Base-by-base conservation (phyloP, 1,139 yeast genomes). In the Hemisphaericaspora xylofermentans region DNA sequence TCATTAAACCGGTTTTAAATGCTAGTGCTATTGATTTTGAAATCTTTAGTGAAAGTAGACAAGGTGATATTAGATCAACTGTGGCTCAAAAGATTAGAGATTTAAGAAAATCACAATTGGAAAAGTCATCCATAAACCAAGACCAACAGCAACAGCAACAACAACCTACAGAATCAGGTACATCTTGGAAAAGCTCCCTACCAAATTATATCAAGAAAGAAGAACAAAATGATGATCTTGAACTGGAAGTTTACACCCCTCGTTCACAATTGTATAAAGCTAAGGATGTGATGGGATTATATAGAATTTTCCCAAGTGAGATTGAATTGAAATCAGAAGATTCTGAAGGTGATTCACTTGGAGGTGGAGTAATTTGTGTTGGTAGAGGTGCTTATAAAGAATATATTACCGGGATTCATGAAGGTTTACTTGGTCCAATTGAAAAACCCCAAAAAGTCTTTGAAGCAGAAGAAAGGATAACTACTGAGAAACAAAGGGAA, bases 321-420 rank as follows among this genome's bases (percentile, higher is more conserved):
- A 51, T 67, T 8, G 48, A 51, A 17, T 60, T 76, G 2, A 52
- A 64, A 6, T 57, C 68, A 42, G 84, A 81, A 43, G 88, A 82
- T 54, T 62, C 74, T 12, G 47, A 49, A 18, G 67, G 71, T 46
- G 41, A 73, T 73, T 6, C 43, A 4, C 78, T 84, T 7, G 97
- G 97, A 16, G 29, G 29, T 19, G 98, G 98, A 38, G 84, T 89
- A 12, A 76, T 94, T 18, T 88, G 97, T 60, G 68, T 94, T 25
- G 99, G 99, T 2, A 76, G 99, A 58, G 98, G 98, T 43, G 93
- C 98, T 0, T 93, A 80, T 62, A 93, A 91, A 61, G 99, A 94
- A 67, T 94, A 88, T 58, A 62, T 94, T 43, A 76, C 79, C 39
- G 99, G 98, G 6, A 61, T 94, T 8, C 97, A 93, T 55, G 98